Conservation (phyloP, 768 basidiomycete genomes). For the Gloeostereum incarnatum region DNA sequence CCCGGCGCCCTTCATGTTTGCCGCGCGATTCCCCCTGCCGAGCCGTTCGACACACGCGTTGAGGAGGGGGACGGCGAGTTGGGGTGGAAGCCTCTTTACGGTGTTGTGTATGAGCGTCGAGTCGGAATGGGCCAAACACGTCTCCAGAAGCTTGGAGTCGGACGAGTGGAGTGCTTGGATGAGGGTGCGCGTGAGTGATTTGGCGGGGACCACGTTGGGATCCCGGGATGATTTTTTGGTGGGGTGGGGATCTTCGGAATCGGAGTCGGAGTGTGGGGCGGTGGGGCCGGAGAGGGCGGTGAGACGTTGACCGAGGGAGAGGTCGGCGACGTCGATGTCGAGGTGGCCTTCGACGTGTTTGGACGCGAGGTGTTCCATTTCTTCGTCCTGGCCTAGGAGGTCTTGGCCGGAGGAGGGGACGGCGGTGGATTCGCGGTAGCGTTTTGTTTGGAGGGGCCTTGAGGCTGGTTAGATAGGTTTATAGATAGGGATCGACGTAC, state of each 20-base stretch:
- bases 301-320: conserved; percentile 85
- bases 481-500: conserved; percentile 7
- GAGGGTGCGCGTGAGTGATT: conserved; percentile 86
- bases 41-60: conserved; percentile 85
- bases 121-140: conserved; percentile 80
- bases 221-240: conserved; percentile 21
- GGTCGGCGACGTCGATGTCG: conserved; percentile 81
- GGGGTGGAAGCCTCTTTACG: conserved; percentile 76
- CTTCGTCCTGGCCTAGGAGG: conserved; percentile 51
- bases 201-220: conserved; percentile 58
- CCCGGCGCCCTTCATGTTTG: conserved; percentile 69
- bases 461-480: background rate
- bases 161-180: conserved; percentile 96
- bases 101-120: conserved; percentile 78
- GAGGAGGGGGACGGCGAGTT: conserved; percentile 78
- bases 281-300: conserved; percentile 57
- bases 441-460: conserved; percentile 44
- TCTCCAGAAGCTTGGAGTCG: conserved; percentile 80
- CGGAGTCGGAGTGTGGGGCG: conserved; percentile 24
- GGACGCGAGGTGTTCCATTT: conserved; percentile 38
- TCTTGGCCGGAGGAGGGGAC: conserved; percentile 60
- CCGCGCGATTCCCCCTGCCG: conserved; percentile 62
- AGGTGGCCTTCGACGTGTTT: conserved; percentile 58
- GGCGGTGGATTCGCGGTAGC: conserved; percentile 57
- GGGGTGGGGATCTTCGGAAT: conserved; percentile 10